Base-by-base conservation (phyloP, 768 basidiomycete genomes). In the Tricholoma bakamatsutake region DNA sequence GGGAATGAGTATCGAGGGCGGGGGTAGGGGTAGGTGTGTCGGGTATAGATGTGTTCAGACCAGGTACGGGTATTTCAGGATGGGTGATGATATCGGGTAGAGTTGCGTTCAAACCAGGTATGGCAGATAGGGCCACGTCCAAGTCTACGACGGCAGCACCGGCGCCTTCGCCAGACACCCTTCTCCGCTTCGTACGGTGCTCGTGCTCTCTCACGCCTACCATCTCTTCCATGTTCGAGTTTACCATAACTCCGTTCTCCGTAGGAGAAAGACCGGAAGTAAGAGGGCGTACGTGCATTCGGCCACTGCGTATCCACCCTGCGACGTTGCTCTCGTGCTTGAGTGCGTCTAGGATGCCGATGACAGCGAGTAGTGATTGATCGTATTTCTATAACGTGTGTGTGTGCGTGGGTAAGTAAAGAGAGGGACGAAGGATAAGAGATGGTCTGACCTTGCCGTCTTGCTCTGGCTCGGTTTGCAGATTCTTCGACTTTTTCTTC, bases 261-360 rank as follows among this genome's bases (percentile, higher is more conserved):
- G 5, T 35, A 40, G n/a, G 5, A 43, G 43, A 2, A 28, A 15
- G 24, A 10, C 21, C 7, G 12, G 43, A 11, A 4, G 24, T 45
- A 27, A 5, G 24, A 28, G 43, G 27, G 18, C 18, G 7, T 8
- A 43, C 8, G 21, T 12, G 43, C 11, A 46, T 24, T 13, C 27
- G 24, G 1, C 85, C 85, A 27, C 64, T 61, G 15, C 77, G 75
- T 53, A 88, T 75, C 88, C 88, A 89, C 9, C 76, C 80, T 0
- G 86, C 82, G 24, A 89, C 77, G 58, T 85, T 89, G 53, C 71
- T 74, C 69, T 89, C 79, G 33, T 60, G 45, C 65, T 82, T 84
- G 12, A 83, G 59, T n/a, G 71, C 73, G 46, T 88, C 84, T 17
- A 90, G 69, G 12, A 89, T 71, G 7, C 88, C 88, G 15, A 88